Percentiles rank a stretch among this genome's conserved stretches.
Conservation (phyloP, 129 eudicot species). For the Erigeron canadensis region DNA sequence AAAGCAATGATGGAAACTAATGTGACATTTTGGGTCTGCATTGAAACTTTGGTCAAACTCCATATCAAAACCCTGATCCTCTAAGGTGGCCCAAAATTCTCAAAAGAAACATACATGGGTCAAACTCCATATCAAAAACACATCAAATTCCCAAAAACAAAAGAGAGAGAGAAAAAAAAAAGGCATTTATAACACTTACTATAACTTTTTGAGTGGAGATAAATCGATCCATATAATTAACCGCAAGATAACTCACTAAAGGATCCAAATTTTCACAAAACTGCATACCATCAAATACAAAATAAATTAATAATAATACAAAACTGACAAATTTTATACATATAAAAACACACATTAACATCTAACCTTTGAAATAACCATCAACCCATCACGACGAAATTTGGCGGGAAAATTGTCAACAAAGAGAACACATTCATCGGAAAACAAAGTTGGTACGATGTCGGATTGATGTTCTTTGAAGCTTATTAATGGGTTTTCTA, state of each 20-base stretch:
- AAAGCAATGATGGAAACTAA: too few species aligned
- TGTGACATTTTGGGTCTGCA: too few species aligned
- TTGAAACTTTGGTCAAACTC: too few species aligned
- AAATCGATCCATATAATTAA: slow-evolving; percentile 51
- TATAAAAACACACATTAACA: not conserved
- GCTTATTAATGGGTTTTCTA: slow-evolving; percentile 27
- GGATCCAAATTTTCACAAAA: slow-evolving; percentile 38
- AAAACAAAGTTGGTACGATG: slow-evolving; percentile 31
- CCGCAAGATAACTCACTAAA: slow-evolving; percentile 42
- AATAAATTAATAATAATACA: not conserved
- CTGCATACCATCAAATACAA: slow-evolving; percentile 19
- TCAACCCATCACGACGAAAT: slow-evolving; percentile 36
- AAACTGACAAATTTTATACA: not conserved
- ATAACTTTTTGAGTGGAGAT: slow-evolving; percentile 31
- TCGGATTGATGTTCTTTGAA: slow-evolving; percentile 25
- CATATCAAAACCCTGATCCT: too few species aligned
- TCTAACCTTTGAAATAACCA: slow-evolving; percentile 30
- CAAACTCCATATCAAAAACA: not conserved
- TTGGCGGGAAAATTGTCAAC: slow-evolving; percentile 29
- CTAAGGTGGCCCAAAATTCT: too few species aligned
- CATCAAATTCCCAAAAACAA: not conserved
- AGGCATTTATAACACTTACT: slow-evolving; percentile 17
- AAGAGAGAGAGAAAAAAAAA: not conserved
- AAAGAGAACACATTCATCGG: slow-evolving; percentile 21
- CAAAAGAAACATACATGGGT: too few species aligned